Evolutionary conservation across 805 yeast genomes (phyloP), one percentile per base, ranked within the genome.

Genomic region (Kodamaea kaohsiungensis): DNA sequence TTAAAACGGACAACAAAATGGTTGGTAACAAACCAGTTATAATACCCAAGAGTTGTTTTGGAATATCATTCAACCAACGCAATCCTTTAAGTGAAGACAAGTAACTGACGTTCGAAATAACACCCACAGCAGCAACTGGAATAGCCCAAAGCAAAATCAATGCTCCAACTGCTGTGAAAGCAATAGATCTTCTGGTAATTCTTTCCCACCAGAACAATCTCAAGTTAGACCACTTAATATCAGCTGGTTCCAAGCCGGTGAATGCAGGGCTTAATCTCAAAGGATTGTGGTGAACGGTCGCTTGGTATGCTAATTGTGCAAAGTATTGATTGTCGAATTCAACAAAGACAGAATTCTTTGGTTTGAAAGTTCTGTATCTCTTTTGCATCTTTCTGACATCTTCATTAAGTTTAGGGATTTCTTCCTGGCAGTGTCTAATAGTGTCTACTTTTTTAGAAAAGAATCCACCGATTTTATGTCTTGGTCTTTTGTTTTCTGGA

Each of bases 71-170:
- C 62, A 93, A 81, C 72, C 90, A 95, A 40, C 78, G 71, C 65
- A 93, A 80, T 77, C 89, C 95, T 7, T 77, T 90, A 30, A 93
- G 82, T 59, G 82, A 84, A 39, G 88, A 89, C 66, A 91, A 77
- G 65, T 80, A 86, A 59, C 87, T 84, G 61, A 93, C 82, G 71
- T 93, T 95, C 19, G 98, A 93, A 59, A 95, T 87, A 62, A 85
- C 81, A 82, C 98, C 98, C 50, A 93, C 97, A 64, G 91, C 91
- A n/a, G 98, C 96, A 40, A 93, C 98, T 8, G 99, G 99, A 59
- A 87, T 70, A 53, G 92, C 80, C 96, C 96, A 88, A 60, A 85
- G 72, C 30, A 84, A 64, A 51, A 87, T 76, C 45, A 86, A 62
- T 1, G 85, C 88, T 18, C 71, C 61, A 52, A 87, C 80, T 1